Base-by-base conservation (phyloP, 2,329 filamentous ascomycete genomes). In the Aspergillus aculeatinus region DNA sequence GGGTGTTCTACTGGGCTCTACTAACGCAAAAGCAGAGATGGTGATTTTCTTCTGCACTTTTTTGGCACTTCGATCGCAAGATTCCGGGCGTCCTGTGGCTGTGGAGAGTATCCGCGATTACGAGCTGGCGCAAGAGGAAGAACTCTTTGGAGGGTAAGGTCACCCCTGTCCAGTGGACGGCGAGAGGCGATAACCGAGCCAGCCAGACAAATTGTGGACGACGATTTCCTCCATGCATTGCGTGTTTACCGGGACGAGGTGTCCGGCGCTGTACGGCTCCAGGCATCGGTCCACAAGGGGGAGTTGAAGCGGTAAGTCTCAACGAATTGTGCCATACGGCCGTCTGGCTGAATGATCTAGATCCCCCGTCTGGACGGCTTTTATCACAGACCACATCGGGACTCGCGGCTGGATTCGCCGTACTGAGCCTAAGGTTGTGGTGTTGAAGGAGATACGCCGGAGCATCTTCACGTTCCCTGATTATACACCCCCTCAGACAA, bases 301-400 rank as follows among this genome's bases (percentile, higher is more conserved):
- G 77, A 79, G 1, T 78, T 82, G 72, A 80, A 81, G 63, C 76
- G 79, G 79, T 80, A 72, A 63, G 68, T 33, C 10, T 42, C 27
- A 4, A 10, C 42, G 12, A 25, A 39, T 25, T 23, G 23, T 51
- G 5, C 4, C n/a, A 33, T 48, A 59, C 50, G 35, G 44, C 49
- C 33, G 51, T 42, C 48, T 49, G 31, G 42, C 21, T 35, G 14
- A 19, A 19, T 52, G 39, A 16, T 9, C 39, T 44, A 81, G 79
- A 21, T 81, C 83, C 2, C 85, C 85, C 0, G 82, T 87, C 58
- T 88, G 85, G 85, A 88, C 84, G 2, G 82, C 82, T 0, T 85
- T 85, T 61, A 76, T 85, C 21, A 82, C 81, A 1, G 72, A 79
- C 25, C 78, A 81, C 57, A 72, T 84, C 35, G 72, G 73, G 29